These are phyloP conservation scores for Polyporus arcularius DNA, from an alignment of 768 basidiomycete genomes.

Conservation along the genomic window DNA sequence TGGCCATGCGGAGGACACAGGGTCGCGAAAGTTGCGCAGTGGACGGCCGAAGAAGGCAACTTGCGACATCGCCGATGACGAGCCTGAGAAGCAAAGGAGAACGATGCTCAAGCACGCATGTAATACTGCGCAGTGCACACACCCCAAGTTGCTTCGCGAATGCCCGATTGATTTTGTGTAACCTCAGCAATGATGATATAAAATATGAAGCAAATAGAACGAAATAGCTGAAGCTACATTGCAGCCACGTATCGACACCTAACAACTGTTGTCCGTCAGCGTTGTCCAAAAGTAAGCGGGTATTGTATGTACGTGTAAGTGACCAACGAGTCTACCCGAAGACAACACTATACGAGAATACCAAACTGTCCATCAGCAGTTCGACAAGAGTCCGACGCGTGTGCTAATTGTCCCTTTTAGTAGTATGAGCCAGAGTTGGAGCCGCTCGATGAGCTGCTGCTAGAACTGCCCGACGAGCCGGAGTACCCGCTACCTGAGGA, in stretches of 20 bases:
- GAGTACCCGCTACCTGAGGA: neutral
- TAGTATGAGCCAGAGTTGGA: slow-evolving; percentile 4
- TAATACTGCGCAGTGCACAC: neutral
- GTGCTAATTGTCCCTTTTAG: slow-evolving; percentile 18
- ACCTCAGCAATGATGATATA: slow-evolving; percentile 21
- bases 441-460: neutral
- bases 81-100: neutral
- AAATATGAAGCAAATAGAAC: slow-evolving; percentile 7
- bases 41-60: neutral
- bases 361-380: slow-evolving; percentile 23
- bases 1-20: too few relatives aligned
- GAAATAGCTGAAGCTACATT: slow-evolving; percentile 13
- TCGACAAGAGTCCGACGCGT: slow-evolving; percentile 17
- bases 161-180: slow-evolving; percentile 20
- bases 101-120: too few relatives aligned
- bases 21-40: too few relatives aligned
- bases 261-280: slow-evolving; percentile 13
- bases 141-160: neutral
- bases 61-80: neutral
- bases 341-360: slow-evolving; percentile 6
- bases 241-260: slow-evolving; percentile 16
- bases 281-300: neutral
- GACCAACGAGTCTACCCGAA: slow-evolving; percentile 1
- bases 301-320: neutral
- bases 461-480: neutral